Base-by-base conservation (phyloP, 257 asterid species). In the Hygrophila difformis region DNA sequence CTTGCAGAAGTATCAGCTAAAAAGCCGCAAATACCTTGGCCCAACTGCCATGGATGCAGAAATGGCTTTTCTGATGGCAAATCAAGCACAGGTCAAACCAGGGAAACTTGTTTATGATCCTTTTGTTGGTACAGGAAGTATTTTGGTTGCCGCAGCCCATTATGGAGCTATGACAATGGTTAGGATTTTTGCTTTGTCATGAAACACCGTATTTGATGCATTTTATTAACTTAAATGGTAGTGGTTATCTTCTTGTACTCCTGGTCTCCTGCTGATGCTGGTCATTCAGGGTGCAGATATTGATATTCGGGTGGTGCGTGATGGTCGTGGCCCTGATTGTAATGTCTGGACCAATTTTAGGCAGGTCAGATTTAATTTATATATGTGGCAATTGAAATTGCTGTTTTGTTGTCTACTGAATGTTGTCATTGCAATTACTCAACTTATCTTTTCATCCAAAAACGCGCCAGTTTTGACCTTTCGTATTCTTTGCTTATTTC, bases 41-140 rank as follows among this genome's bases (percentile, higher is more conserved):
- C 98, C 98, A 6, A 91, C 98, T 8, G 98, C 98, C 65, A 86
- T 91, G 96, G 98, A 91, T 72, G 98, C 98, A 31, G 98, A 91
- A 72, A 91, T 91, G 78, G 98, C 98, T 15, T 91, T 91, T 65
- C 76, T 91, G 81, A 91, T 91, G 98, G 96, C 95, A 44, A 91
- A 91, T 59, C 94, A 79, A 69, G 98, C 98, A 1, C 98, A 82
- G 52, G 84, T 71, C 59, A 78, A 70, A 66, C 72, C 79, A 5
- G 98, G 98, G 51, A 82, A 74, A 60, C 84, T 91, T 54, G 89
- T 86, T 12, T 91, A 71, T 67, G 98, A 91, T 61, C 98, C 98
- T 51, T 89, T 91, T 82, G 98, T 91, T 59, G 98, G 98, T 49
- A 91, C 98, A 5, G 98, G 98, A 57, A 91, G 98, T 62, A 86